Evolutionary conservation across 192 early-diverging fungal species (phyloP), one percentile per base, ranked within the genome.

Genomic region (Martensiomyces pterosporus): DNA sequence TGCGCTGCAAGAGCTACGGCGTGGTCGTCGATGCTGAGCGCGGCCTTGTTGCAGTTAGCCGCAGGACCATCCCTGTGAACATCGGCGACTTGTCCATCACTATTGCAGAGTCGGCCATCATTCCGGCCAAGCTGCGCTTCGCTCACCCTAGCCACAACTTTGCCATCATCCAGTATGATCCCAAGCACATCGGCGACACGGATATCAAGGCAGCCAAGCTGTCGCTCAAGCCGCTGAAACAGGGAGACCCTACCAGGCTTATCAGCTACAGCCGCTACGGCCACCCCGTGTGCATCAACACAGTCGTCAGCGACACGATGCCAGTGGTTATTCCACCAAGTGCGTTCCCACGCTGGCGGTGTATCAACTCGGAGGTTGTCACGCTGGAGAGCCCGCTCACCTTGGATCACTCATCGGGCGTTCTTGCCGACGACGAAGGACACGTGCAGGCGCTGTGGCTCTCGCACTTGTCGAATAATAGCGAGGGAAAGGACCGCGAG

Each of bases 71-170:
- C 9, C 86, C 86, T 1, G 80, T 87, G 54, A 78, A 73, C 23
- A 63, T 91, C 39, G 87, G 91, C 23, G 88, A 92, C 43, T 75
- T 93, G 22, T 76, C 78, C 32, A 69, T 98, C 25, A 90, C 88
- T 0, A 84, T 98, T 62, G 91, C 85, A 34, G 87, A 92, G 54
- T 84, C 84, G 24, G 82, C 92, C n/a, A 84, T 89, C 34, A 85
- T 98, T 49, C 93, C 91, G 0, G 94, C 81, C 15, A 82, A 81
- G 49, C 66, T 93, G 34, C 52, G 85, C 5, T 91, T 89, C 50
- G 40, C 90, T 33, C 94, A 98, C 46, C 94, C 93, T 1, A 83
- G 84, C 1, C 87, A 92, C 55, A 95, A 92, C 76, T 88, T 88
- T 75, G 83, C 85, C 2, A 77, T 98, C 25, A 24, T 98, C 9